Conservation (phyloP, 441 rosid genomes). For the Brassica hybrid region DNA sequence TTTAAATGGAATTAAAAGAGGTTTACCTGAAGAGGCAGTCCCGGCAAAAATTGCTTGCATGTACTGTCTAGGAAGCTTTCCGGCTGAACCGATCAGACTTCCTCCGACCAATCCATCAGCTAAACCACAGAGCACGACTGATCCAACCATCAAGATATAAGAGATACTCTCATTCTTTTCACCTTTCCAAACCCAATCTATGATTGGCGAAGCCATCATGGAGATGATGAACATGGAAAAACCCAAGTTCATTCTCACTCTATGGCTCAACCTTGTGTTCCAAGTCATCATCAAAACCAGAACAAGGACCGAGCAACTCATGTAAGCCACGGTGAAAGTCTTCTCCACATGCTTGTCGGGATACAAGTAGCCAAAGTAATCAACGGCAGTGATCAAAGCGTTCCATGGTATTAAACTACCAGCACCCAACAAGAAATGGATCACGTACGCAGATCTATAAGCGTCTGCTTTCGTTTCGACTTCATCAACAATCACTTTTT, state of each 20-base stretch:
- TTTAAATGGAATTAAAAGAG: not conserved
- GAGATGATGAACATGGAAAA: constrained; percentile 74
- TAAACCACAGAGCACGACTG: constrained; percentile 72
- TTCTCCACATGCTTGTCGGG: constrained; percentile 71
- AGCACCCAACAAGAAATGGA: constrained; percentile 89
- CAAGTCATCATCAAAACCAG: constrained; percentile 57
- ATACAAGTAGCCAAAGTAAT: constrained; percentile 76
- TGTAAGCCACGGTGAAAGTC: constrained; percentile 87
- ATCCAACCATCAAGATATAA: constrained; percentile 56
- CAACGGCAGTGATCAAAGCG: constrained; percentile 85
- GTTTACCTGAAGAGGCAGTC: constrained; percentile 89
- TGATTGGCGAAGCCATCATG: constrained; percentile 63
- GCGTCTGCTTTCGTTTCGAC: constrained; percentile 61
- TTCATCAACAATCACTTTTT: constrained; percentile 35
- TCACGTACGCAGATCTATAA: constrained; percentile 70
- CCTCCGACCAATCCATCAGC: constrained; percentile 89
- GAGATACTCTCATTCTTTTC: constrained; percentile 41
- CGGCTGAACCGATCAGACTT: constrained; percentile 83
- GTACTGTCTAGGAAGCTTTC: constrained; percentile 79
- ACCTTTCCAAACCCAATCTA: constrained; percentile 62
- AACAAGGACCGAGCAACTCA: constrained; percentile 73
- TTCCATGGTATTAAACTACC: constrained; percentile 97
- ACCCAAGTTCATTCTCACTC: constrained; percentile 80
- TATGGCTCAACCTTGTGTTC: constrained; percentile 58
- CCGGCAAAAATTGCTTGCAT: constrained; percentile 99